Base-by-base conservation (phyloP, 768 basidiomycete species). In the Pisolithus orientalis region DNA sequence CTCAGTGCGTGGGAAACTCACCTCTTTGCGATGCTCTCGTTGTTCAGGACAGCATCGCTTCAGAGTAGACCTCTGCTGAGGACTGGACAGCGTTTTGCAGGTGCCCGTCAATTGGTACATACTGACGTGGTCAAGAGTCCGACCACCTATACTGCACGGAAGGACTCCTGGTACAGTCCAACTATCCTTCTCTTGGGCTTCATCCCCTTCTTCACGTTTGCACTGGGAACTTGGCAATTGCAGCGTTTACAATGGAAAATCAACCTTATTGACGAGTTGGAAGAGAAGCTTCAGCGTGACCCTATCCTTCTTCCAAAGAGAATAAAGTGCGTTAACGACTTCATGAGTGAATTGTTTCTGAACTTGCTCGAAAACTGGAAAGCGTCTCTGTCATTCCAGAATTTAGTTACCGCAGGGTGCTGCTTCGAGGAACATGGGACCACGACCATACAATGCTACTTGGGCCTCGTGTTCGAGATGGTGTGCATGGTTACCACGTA, bases 191-290 rank as follows among this genome's bases (percentile, higher is more conserved):
- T 92, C 29, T 72, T 94, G 53, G 90, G 90, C 31, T 79, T 88
- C 59, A 88, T 96, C 51, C 96, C 96, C 1, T 72, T 97, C 54
- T 84, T 96, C 64, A 92, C 93, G 0, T 92, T 94, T 58, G 87
- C 78, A 14, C 74, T 99, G 55, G 95, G 96, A 16, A 80, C 83
- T 17, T 98, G 95, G 95, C 96, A 99, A 70, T 73, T 99, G 31
- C 80, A 90, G 60, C 82, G 96, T 45, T 78, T 98, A 29, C 81
- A 90, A 66, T 99, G 96, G 96, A 99, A 99, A 70, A 75, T 95
- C 43, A 80, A 82, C 49, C 76, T 99, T 47, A 97, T 98, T 56
- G 90, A 96, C 58, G 90, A 97, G 62, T 76, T 98, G 34, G 88
- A 96, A 65, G 84, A 90, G 68, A 95, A 96, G 70, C 71, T 98